Base-by-base conservation (phyloP, 768 basidiomycete species). In the Amanita inopinata region DNA sequence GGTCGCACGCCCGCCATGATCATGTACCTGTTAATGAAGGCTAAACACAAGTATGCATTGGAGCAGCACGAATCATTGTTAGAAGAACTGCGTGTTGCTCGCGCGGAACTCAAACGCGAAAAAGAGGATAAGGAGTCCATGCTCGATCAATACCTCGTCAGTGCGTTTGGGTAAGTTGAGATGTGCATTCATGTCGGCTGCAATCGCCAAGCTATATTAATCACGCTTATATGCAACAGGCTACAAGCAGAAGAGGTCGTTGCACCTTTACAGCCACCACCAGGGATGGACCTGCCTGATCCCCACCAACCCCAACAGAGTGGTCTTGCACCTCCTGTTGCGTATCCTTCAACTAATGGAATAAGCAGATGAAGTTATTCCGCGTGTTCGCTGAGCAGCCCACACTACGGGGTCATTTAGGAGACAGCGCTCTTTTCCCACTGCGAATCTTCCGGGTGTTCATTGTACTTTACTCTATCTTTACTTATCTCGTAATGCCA, bases 21-120 rank as follows among this genome's bases (percentile, higher is more conserved):
- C 25, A 78, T 77, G 67, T 93, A 92, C 57, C 66, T 63, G 49
- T 70, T 63, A 47, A 70, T 74, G 68, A 86, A 92, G 54, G 89
- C 91, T 4, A 90, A 89, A 54, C 71, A 82, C 56, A 66, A 65
- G 38, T 83, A 80, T 54, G 78, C 76, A 10, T 48, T 80, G 22
- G 72, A 82, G 45, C 78, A 85, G 53, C 79, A 87, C 47, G 76
- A 76, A 23, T 63, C 65, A 23, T 63, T 92, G 28, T 61, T 73
- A 22, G 74, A 79, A 49, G 83, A 92, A 56, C 61, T 88, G 48
- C 69, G 74, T 25, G 61, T 67, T 11, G 59, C 73, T 5, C 69
- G 71, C 45, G 58, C 61, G 3, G 79, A 86, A 49, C 55, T 69
- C 40, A 65, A 66, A 49, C 64, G 59, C 42, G 74, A 78, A 59